phyloP scores from a whole-genome alignment of 192 early-diverging fungal species.

The Backusella australiensis region DNA sequence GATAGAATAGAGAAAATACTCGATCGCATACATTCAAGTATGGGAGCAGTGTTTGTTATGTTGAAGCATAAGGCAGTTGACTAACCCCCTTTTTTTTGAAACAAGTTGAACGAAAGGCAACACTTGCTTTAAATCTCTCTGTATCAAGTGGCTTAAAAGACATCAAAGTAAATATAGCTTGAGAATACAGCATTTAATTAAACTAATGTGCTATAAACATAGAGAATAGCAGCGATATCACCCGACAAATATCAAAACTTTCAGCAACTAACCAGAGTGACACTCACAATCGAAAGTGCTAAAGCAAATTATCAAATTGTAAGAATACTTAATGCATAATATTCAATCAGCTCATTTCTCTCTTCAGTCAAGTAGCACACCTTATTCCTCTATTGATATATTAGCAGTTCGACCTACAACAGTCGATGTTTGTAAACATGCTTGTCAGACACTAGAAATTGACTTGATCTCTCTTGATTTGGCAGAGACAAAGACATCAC shows the following conservation, averaged over 20 bases:
- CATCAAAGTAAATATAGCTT: neutral
- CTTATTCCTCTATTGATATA: constrained; percentile 52
- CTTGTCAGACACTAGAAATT: constrained; percentile 65
- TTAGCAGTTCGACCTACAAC: constrained; percentile 70
- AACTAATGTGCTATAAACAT: neutral
- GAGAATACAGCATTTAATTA: neutral
- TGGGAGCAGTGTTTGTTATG: neutral
- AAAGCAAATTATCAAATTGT: constrained; percentile 23
- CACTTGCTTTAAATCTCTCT: constrained; percentile 13
- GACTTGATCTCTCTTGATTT: constrained; percentile 79
- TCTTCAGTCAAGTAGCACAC: constrained; percentile 26
- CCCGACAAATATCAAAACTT: constrained; percentile 4
- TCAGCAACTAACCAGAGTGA: constrained; percentile 14
- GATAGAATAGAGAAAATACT: constrained; percentile 44
- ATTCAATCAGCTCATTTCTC: neutral
- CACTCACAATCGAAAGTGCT: neutral
- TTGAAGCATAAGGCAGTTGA: neutral
- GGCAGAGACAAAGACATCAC: constrained; percentile 41
- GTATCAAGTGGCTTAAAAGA: neutral
- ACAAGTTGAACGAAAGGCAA: constrained; percentile 15
- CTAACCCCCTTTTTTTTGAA: neutral
- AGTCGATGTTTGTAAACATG: constrained; percentile 70
- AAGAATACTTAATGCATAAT: neutral
- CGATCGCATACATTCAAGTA: constrained; percentile 48
- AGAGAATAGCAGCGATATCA: neutral